phyloP scores from a whole-genome alignment of 108 stramenopile species.

The Epithemia pelagica region DNA sequence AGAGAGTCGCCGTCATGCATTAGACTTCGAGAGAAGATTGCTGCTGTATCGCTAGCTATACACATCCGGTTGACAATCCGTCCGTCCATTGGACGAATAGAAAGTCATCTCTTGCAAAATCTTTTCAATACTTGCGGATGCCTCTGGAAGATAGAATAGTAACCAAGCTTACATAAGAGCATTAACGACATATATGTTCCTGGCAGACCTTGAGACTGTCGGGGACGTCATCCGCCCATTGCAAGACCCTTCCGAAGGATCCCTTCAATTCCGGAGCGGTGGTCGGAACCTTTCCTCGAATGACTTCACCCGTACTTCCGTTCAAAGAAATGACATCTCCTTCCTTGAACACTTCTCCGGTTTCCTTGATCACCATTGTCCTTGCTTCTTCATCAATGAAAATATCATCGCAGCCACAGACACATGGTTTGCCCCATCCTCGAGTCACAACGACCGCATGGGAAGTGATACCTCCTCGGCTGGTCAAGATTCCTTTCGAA shows the following conservation, averaged over 20 bases:
- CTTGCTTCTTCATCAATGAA: slow-evolving; percentile 44
- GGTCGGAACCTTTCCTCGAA: slow-evolving; percentile 39
- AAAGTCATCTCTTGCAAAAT: no score
- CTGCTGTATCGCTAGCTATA: no score
- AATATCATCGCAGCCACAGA: slow-evolving; percentile 71
- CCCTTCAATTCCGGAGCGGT: slow-evolving; percentile 37
- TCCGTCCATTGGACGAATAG: no score
- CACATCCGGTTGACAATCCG: no score
- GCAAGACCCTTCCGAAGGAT: slow-evolving; percentile 41
- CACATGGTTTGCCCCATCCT: slow-evolving; percentile 89
- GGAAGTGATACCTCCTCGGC: slow-evolving; percentile 68
- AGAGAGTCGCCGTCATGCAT: no score
- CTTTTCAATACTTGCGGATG: no score
- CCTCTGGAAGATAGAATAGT: no score
- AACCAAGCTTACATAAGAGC: no score
- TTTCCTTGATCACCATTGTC: slow-evolving; percentile 44
- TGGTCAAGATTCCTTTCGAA: slow-evolving; percentile 73
- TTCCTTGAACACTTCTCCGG: slow-evolving; percentile 50
- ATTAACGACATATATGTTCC: no score
- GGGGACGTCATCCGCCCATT: slow-evolving; percentile 58
- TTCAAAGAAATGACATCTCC: slow-evolving; percentile 74
- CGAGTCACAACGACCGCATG: slow-evolving; percentile 74
- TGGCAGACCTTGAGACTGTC: slow-evolving; percentile 56
- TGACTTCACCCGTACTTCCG: slow-evolving; percentile 75
- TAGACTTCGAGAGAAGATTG: no score